Evolutionary conservation across 164 flowering plant genomes (phyloP), one percentile per base, ranked within the genome.

Genomic region (Magnolia sinica): DNA sequence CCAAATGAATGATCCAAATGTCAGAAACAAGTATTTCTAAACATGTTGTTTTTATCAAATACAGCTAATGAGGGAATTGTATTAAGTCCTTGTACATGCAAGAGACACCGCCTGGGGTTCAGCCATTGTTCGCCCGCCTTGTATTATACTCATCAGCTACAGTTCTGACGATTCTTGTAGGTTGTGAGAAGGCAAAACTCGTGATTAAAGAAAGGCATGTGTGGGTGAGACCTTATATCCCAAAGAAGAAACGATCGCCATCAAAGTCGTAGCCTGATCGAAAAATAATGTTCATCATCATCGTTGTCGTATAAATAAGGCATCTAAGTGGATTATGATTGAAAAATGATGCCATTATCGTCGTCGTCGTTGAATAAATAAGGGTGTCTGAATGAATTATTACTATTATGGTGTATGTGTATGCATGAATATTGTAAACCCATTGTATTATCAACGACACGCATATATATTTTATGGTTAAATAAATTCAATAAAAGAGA

Each of bases 31-130:
- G 37, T 31, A 31, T 31, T 31, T 31, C 37, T 31, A 31, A 31
- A 2, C 37, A 2, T 31, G 2, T 31, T 31, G 2, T 31, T 31
- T 31, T 31, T 23, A 31, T 31, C 37, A 31, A 31, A 29, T 74
- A 70, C 69, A 74, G 76, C 52, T 18, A 65, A 1, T 74, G 67
- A 24, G 76, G 70, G 1, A 58, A 74, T 2, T 74, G 76, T 10
- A 50, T 74, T n/a, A 20, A 65, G 29, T 37, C 31, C 0, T 7
- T 74, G 45, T 5, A 37, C 1, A n/a, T 66, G 4, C 64, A 66
- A 14, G 64, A 51, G 9, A 75, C 71, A 5, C 49, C 24, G 14
- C 27, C 20, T 1, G 64, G 27, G 7, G 69, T 22, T 14, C 77
- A 75, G 13, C 65, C 77, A 16, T 13, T 67, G 2, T 67, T 50